A percentile compares a stretch with the other conserved stretches of the same genome.
These are phyloP conservation scores for Kwoniella dendrophila DNA, from an alignment of 768 basidiomycete species.

Conservation along the genomic window DNA sequence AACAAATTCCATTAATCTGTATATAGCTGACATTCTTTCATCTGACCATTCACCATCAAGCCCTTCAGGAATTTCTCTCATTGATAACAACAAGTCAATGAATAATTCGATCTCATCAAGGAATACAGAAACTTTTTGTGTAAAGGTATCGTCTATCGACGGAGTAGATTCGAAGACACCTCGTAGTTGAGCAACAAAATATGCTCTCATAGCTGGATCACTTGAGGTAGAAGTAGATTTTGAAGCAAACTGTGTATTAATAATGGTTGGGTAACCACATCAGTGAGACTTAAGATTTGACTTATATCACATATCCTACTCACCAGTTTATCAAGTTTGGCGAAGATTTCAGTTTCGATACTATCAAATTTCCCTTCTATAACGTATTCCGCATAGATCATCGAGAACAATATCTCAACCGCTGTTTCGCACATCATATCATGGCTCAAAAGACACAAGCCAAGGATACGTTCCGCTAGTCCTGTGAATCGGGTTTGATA, in stretches of 20 bases:
- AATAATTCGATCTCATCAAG: constrained; percentile 88
- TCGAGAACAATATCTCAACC: constrained; percentile 88
- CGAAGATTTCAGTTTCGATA: constrained; percentile 91
- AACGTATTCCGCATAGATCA: constrained; percentile 85
- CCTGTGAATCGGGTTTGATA: constrained; percentile 81
- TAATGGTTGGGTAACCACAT: constrained; percentile 16
- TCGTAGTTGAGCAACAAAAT: constrained; percentile 87
- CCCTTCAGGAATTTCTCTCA: constrained; percentile 86
- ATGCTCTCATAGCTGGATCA: constrained; percentile 85
- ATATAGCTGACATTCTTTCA: constrained; percentile 87
- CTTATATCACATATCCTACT: constrained; percentile 66
- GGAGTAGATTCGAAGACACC: constrained; percentile 78
- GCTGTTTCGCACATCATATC: constrained; percentile 87
- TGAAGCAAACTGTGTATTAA: constrained; percentile 30
- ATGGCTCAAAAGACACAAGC: constrained; percentile 90
- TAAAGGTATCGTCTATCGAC: constrained; percentile 75
- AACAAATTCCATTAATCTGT: constrained; percentile 91
- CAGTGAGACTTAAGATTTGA: not conserved
- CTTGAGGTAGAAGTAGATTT: constrained; percentile 19
- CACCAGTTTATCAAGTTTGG: constrained; percentile 83
- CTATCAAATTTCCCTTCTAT: constrained; percentile 79
- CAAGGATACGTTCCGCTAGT: constrained; percentile 85
- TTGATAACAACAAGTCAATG: constrained; percentile 82
- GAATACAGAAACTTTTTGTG: constrained; percentile 76
- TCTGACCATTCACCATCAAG: constrained; percentile 93